Evolutionary conservation across 306 rosid species (phyloP), one percentile per base, ranked within the genome.

Genomic region (Boehmeria nivea): DNA sequence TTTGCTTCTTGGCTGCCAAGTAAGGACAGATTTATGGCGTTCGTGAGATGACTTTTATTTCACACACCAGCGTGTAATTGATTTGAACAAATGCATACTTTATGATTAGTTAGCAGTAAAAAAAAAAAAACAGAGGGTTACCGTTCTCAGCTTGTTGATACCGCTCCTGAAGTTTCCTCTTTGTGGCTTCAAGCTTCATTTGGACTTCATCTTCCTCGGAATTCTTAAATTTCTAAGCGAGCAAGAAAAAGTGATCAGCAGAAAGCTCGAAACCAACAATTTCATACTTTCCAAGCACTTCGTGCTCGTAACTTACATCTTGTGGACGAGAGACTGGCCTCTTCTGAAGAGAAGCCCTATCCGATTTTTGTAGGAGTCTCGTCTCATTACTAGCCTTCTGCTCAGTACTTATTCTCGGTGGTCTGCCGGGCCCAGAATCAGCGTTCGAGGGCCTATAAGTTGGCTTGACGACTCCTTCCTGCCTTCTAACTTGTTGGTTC

Each of bases 111-210:
- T 40, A 40, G 17, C 15, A 40, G 17, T 19, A 10, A 46, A 54
- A 4, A 28, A n/a, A 0, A 2, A 16, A 25, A 8, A 20, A 34
- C 27, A 54, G 34, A 36, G 23, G 70, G 74, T 46, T 45, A 89
- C 97, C 97, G 9, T 81, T 93, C 75, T 85, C 95, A 23, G 76
- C 95, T 79, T 87, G 94, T 81, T 87, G 99, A 73, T 93, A 93
- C 18, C 89, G 68, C 77, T 83, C 95, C 43, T 93, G 99, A 75
- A 93, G 99, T 70, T 60, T 93, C 80, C 99, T 81, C 74, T 87
- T 93, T 19, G 99, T 81, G 45, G 84, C 99, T 82, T 93, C 99
- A 10, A 93, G 86, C 76, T 93, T 93, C 57, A 63, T 54, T 61
- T 83, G 78, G 59, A 71, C 81, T 3, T 82, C 83, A 21, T 8